phyloP scores from a whole-genome alignment of 495 filamentous ascomycete species.

The Neurospora hispaniola region DNA sequence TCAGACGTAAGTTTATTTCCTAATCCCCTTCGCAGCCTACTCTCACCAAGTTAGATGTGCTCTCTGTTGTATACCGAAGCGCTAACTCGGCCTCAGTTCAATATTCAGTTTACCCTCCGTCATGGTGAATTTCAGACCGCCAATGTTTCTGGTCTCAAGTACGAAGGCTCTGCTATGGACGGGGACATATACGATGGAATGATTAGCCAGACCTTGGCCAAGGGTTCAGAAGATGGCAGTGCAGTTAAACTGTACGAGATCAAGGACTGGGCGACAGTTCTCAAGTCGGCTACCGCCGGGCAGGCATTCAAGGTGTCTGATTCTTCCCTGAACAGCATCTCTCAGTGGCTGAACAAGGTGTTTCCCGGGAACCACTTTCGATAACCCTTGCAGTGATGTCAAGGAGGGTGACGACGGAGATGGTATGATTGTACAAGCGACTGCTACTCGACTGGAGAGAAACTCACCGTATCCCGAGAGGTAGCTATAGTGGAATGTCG shows the following conservation, averaged over 20 bases:
- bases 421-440: neutral
- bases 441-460: neutral
- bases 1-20: slow-evolving; percentile 10
- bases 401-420: neutral
- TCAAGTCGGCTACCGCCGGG: neutral
- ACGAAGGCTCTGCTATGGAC: slow-evolving; percentile 3
- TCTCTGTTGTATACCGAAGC: neutral
- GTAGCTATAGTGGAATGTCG: neutral
- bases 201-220: slow-evolving; percentile 13
- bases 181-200: slow-evolving; percentile 4
- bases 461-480: neutral
- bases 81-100: slow-evolving; percentile 8
- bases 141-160: slow-evolving; percentile 8
- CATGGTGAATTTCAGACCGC: slow-evolving; percentile 31
- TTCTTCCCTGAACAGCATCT: neutral
- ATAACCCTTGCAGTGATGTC: neutral
- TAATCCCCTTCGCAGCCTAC: neutral
- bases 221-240: neutral
- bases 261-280: neutral
- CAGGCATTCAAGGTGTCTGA: neutral
- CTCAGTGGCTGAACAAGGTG: neutral
- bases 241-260: neutral
- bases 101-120: slow-evolving; percentile 23
- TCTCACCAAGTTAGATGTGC: neutral
- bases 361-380: neutral